Evolutionary conservation across 768 basidiomycete genomes (phyloP).

Genomic region (Phylloporus sp.): DNA sequence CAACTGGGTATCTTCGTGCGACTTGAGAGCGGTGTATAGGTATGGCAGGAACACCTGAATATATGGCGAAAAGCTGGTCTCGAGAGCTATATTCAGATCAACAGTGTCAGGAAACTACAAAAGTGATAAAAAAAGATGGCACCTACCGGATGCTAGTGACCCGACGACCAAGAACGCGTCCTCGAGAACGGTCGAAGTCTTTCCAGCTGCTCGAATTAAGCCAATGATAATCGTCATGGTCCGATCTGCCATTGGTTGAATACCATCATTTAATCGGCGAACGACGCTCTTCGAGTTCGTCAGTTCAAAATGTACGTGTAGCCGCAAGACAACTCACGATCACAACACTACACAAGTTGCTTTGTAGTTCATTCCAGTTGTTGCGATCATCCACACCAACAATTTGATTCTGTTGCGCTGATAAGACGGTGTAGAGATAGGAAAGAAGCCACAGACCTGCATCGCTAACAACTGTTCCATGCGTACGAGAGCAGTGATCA

Average conservation of each 20-base stretch:
- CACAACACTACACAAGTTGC: conserved; percentile 88
- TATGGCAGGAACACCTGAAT: conserved; percentile 81
- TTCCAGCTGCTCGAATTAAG: conserved; percentile 82
- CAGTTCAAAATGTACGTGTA: not conserved
- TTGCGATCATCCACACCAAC: conserved; percentile 93
- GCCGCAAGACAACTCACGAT: conserved; percentile 51
- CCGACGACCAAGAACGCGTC: conserved; percentile 96
- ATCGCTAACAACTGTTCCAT: conserved; percentile 86
- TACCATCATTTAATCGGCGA: conserved; percentile 77
- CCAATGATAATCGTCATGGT: conserved; percentile 91
- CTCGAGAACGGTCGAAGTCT: conserved; percentile 91
- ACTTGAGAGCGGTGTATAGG: conserved; percentile 84
- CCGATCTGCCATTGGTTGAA: conserved; percentile 86
- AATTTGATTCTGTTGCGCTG: conserved; percentile 69
- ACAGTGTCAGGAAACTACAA: not conserved
- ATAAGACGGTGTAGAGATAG: not conserved
- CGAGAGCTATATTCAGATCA: conserved; percentile 52
- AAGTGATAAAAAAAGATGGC: not conserved
- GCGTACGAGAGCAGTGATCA: conserved; percentile 76
- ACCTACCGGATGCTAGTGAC: conserved; percentile 69
- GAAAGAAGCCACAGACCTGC: conserved; percentile 53
- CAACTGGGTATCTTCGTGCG: conserved; percentile 92
- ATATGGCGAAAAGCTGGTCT: conserved; percentile 75
- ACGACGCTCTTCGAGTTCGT: conserved; percentile 64
- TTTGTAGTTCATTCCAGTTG: conserved; percentile 98